Conservation (phyloP, 495 filamentous ascomycete genomes). For the Annulohypoxylon stygium region DNA sequence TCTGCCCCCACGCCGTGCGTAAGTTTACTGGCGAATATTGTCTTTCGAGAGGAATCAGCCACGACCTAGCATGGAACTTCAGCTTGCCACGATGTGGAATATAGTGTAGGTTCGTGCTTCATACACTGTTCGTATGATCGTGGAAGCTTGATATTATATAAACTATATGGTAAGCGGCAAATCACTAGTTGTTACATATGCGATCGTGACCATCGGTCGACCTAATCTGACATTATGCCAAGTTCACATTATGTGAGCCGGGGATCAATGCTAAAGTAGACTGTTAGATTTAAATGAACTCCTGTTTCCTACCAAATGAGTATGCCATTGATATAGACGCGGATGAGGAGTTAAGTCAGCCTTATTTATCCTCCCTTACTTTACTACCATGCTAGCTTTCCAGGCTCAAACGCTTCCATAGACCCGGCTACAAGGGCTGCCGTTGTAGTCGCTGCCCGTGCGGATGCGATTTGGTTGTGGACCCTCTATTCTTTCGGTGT, state of each 20-base stretch:
- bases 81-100: neutral
- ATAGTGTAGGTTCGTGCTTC: neutral
- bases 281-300: neutral
- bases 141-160: neutral
- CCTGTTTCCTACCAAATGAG: neutral
- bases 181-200: too few species aligned
- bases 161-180: neutral
- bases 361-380: neutral
- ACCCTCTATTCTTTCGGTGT: conserved; percentile 1
- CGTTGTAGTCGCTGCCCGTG: neutral
- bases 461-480: neutral
- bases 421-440: neutral
- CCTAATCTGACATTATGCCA: neutral
- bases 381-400: neutral
- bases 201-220: too few species aligned
- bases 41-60: neutral
- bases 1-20: neutral
- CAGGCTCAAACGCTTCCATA: neutral
- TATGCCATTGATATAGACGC: neutral
- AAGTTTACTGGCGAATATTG: neutral
- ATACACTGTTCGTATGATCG: neutral
- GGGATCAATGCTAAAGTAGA: too few species aligned
- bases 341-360: neutral
- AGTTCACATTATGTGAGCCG: neutral
- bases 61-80: neutral